phyloP scores from a whole-genome alignment of 306 rosid species.

The Fagus crenata region DNA sequence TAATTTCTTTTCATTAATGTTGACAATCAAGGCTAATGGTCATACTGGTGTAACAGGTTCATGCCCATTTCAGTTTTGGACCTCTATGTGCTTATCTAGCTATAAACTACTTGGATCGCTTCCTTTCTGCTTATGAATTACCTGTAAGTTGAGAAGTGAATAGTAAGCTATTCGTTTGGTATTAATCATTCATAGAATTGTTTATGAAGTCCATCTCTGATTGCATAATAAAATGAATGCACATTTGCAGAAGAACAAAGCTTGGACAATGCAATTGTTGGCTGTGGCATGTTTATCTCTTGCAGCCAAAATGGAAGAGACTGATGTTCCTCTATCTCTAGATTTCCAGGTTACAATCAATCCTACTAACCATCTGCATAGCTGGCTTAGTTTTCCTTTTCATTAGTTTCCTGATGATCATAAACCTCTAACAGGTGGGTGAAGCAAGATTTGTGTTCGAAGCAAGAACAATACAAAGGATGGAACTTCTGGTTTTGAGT shows the following conservation, averaged over 20 bases:
- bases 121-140: constrained; percentile 76
- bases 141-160: constrained; percentile 66
- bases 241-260: constrained; percentile 56
- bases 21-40: constrained; percentile 15
- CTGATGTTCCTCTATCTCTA: constrained; percentile 60
- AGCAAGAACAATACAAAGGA: constrained; percentile 80
- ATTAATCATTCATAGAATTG: not conserved
- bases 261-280: constrained; percentile 93
- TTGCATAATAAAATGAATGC: constrained; percentile 11
- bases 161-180: not conserved
- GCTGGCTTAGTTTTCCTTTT: not conserved
- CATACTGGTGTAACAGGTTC: constrained; percentile 51
- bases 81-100: constrained; percentile 79
- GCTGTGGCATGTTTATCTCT: constrained; percentile 88
- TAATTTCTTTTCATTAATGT: constrained; percentile 14
- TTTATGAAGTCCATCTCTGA: constrained; percentile 14
- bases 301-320: constrained; percentile 91
- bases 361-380: not conserved
- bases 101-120: constrained; percentile 86
- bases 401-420: constrained; percentile 21
- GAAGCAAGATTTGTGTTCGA: constrained; percentile 79
- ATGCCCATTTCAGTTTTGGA: constrained; percentile 74
- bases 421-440: constrained; percentile 56
- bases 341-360: constrained; percentile 72
- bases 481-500: constrained; percentile 91